phyloP scores from a whole-genome alignment of 176 grass and related monocot species.

The Pontederia crassipes region DNA sequence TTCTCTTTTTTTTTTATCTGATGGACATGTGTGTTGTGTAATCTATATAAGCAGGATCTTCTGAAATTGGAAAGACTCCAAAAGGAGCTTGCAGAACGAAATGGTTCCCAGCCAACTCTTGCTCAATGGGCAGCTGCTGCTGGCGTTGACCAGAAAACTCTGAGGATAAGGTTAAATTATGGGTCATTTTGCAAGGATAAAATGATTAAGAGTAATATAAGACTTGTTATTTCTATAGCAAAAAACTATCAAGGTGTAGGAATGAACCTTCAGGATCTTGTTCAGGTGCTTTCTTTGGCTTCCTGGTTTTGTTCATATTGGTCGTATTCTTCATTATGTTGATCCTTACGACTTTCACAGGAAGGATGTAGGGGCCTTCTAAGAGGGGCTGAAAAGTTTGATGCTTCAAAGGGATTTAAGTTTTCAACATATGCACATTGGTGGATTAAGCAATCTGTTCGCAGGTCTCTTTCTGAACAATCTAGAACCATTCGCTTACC shows the following conservation, averaged over 20 bases:
- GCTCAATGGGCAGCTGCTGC: conserved; percentile 73
- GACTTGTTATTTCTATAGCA: conserved; percentile 86
- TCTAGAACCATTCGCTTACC: conserved; percentile 72
- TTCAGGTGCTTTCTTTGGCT: conserved; percentile 50
- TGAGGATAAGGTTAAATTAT: conserved; percentile 43
- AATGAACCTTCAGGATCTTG: conserved; percentile 60
- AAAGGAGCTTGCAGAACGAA: conserved; percentile 30
- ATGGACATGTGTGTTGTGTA: background rate
- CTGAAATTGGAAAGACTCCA: conserved; percentile 51
- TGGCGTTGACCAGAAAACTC: conserved; percentile 37
- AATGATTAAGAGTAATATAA: conserved; percentile 76
- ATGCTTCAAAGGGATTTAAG: conserved; percentile 81
- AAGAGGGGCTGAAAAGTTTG: conserved; percentile 77
- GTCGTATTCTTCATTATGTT: conserved; percentile 5
- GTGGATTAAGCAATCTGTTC: conserved; percentile 92
- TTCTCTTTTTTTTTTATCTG: conserved; percentile 18
- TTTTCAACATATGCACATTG: conserved; percentile 94
- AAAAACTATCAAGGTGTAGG: conserved; percentile 47
- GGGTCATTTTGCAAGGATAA: conserved; percentile 60
- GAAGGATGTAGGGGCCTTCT: conserved; percentile 73
- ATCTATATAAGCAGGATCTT: conserved; percentile 39
- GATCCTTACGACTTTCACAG: conserved; percentile 26
- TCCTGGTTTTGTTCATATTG: background rate
- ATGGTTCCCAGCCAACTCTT: conserved; percentile 44
- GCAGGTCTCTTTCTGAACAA: conserved; percentile 60